Evolutionary conservation across 2,329 filamentous ascomycete genomes (phyloP).

Genomic region (Sporothrix brasiliensis): DNA sequence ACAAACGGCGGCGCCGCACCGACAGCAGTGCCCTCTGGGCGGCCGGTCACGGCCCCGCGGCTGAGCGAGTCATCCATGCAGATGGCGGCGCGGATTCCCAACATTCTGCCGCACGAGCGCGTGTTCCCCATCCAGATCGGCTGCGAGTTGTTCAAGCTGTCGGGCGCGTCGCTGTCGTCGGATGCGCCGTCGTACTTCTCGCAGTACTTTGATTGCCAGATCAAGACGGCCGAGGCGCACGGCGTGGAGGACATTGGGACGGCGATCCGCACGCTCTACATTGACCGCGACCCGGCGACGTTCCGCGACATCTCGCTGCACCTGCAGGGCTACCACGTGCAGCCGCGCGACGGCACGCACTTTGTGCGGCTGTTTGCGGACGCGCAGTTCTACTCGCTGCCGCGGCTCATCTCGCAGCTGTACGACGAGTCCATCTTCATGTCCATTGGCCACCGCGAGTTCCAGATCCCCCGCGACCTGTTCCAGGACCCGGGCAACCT

Average conservation of each 20-base stretch:
- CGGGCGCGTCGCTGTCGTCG: conserved; percentile 71
- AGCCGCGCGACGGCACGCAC: conserved; percentile 77
- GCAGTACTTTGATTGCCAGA: conserved; percentile 84
- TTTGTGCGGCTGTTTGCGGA: conserved; percentile 93
- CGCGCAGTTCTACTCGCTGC: conserved; percentile 84
- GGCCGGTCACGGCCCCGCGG: neutral
- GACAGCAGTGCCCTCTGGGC: neutral
- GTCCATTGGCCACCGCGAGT: conserved; percentile 81
- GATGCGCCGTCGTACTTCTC: conserved; percentile 96
- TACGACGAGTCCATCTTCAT: conserved; percentile 93
- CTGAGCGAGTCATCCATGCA: neutral
- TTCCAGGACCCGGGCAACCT: conserved; percentile 84
- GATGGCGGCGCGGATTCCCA: conserved; percentile 48
- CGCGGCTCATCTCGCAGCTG: conserved; percentile 84
- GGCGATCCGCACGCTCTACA: conserved; percentile 79
- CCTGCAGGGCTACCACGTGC: conserved; percentile 87
- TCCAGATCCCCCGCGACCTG: conserved; percentile 85
- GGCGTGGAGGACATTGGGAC: conserved; percentile 52
- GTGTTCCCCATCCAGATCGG: conserved; percentile 77
- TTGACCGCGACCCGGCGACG: conserved; percentile 87
- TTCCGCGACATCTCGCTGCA: conserved; percentile 89
- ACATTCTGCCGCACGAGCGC: conserved; percentile 67
- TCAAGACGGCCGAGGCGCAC: conserved; percentile 64
- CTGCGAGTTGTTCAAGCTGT: conserved; percentile 71
- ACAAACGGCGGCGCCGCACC: neutral